Evolutionary conservation across 495 filamentous ascomycete species (phyloP).

Genomic region (Penicillium malachiteum): DNA sequence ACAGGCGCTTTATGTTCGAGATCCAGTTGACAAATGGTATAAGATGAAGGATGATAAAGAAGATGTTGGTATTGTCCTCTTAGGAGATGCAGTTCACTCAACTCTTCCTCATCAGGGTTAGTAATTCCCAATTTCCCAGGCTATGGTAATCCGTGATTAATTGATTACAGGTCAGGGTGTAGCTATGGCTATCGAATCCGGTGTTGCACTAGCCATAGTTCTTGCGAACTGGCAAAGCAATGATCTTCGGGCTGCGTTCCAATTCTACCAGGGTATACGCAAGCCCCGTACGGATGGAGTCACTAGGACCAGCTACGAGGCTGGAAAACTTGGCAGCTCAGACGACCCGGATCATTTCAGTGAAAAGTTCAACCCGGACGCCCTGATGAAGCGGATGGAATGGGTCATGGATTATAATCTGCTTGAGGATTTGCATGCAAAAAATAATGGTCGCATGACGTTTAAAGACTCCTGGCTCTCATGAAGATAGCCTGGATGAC

Average conservation of each 20-base stretch:
- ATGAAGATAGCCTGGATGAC: no score
- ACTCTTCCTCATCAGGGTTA: slow-evolving; percentile 33
- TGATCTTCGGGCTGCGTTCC: slow-evolving; percentile 24
- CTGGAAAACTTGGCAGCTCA: slow-evolving; percentile 28
- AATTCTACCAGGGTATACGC: slow-evolving; percentile 30
- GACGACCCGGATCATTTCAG: slow-evolving; percentile 23
- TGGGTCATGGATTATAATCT: slow-evolving; percentile 39
- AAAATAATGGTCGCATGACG: background rate
- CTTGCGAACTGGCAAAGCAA: slow-evolving; percentile 28
- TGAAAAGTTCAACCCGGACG: slow-evolving; percentile 23
- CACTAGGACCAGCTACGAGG: slow-evolving; percentile 30
- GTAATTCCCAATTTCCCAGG: background rate
- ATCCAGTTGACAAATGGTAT: slow-evolving; percentile 28
- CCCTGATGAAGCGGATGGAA: slow-evolving; percentile 28
- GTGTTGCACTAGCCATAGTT: slow-evolving; percentile 29
- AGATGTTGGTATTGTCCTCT: slow-evolving; percentile 24
- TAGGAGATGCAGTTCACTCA: slow-evolving; percentile 31
- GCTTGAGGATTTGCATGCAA: slow-evolving; percentile 25
- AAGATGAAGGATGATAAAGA: slow-evolving; percentile 26
- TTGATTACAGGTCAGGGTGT: slow-evolving; percentile 24
- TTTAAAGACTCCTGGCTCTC: no score
- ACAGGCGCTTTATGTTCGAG: slow-evolving; percentile 30
- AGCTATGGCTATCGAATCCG: slow-evolving; percentile 33
- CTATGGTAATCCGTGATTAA: slow-evolving; percentile 3
- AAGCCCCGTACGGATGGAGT: slow-evolving; percentile 32